Evolutionary conservation across 2,329 filamentous ascomycete species (phyloP).

Genomic region (Ascochyta pisi): DNA sequence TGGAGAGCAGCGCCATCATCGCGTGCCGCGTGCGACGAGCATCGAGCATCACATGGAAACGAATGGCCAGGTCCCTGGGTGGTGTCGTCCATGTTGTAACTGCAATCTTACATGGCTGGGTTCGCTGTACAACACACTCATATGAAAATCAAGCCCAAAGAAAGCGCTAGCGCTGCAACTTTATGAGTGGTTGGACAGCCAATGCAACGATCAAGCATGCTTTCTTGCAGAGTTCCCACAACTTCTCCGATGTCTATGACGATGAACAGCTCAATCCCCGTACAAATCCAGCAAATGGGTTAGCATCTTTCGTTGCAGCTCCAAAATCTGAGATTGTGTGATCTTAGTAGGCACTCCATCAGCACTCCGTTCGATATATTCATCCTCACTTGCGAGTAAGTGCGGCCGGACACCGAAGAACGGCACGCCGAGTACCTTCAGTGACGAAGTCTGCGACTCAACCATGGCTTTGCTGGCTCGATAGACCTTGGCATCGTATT

Average conservation of each 20-base stretch:
- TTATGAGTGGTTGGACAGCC: neutral
- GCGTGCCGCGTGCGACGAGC: conserved; percentile 1
- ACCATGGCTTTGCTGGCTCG: conserved; percentile 66
- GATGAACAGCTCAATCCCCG: conserved; percentile 23
- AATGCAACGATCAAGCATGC: neutral
- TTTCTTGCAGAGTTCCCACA: neutral
- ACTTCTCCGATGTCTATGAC: neutral
- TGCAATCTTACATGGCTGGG: neutral
- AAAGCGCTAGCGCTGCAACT: no score
- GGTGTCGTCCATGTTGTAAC: neutral
- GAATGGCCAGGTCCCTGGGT: neutral
- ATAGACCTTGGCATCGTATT: conserved; percentile 69
- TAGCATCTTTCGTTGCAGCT: conserved; percentile 47
- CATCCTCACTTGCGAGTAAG: conserved; percentile 32
- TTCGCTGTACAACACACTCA: no score
- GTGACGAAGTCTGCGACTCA: conserved; percentile 61
- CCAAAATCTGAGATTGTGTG: conserved; percentile 35
- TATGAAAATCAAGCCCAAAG: no score
- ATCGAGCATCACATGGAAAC: neutral
- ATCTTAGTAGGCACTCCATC: conserved; percentile 26
- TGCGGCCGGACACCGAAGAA: conserved; percentile 41
- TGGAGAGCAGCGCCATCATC: neutral
- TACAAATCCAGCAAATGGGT: conserved; percentile 43
- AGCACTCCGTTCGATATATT: conserved; percentile 12
- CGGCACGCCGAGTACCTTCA: conserved; percentile 59